Evolutionary conservation across 441 rosid species (phyloP).

Genomic region (Euphorbia corollata): DNA sequence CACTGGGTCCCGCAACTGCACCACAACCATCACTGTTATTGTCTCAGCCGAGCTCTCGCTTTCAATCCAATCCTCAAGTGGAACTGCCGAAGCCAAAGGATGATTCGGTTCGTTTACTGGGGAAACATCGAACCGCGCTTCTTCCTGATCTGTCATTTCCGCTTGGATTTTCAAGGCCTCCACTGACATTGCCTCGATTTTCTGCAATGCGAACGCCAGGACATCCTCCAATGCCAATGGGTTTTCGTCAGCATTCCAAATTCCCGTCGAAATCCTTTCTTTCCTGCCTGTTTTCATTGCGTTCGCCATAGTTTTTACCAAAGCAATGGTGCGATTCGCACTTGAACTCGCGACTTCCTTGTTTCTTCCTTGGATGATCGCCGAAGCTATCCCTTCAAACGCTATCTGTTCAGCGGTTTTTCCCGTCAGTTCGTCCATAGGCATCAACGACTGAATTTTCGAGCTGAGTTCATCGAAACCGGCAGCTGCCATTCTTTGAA

Average conservation of each 20-base stretch:
- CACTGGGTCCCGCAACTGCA: slow-evolving; percentile 74
- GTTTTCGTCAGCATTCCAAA: slow-evolving; percentile 63
- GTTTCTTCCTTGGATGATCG: slow-evolving; percentile 82
- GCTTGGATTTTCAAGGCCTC: slow-evolving; percentile 83
- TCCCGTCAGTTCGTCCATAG: slow-evolving; percentile 69
- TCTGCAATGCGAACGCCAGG: slow-evolving; percentile 65
- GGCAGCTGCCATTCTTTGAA: slow-evolving; percentile 54
- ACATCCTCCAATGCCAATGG: slow-evolving; percentile 58
- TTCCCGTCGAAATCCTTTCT: slow-evolving; percentile 70
- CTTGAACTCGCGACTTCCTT: slow-evolving; percentile 79
- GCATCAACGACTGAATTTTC: slow-evolving; percentile 51
- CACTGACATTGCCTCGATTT: slow-evolving; percentile 65
- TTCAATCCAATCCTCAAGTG: slow-evolving; percentile 63
- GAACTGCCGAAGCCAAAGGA: slow-evolving; percentile 47
- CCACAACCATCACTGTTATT: slow-evolving; percentile 38
- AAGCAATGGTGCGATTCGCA: slow-evolving; percentile 76
- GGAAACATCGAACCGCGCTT: slow-evolving; percentile 65
- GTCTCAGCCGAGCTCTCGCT: slow-evolving; percentile 25
- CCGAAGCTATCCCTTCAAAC: slow-evolving; percentile 89
- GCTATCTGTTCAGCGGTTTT: slow-evolving; percentile 94
- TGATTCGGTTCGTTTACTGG: slow-evolving; percentile 27
- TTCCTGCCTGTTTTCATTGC: slow-evolving; percentile 62
- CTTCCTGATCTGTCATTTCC: slow-evolving; percentile 60
- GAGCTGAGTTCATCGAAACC: slow-evolving; percentile 58
- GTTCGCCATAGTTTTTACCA: slow-evolving; percentile 63